phyloP scores from a whole-genome alignment of 192 early-diverging fungal genomes.

The Physocladia obscura region DNA sequence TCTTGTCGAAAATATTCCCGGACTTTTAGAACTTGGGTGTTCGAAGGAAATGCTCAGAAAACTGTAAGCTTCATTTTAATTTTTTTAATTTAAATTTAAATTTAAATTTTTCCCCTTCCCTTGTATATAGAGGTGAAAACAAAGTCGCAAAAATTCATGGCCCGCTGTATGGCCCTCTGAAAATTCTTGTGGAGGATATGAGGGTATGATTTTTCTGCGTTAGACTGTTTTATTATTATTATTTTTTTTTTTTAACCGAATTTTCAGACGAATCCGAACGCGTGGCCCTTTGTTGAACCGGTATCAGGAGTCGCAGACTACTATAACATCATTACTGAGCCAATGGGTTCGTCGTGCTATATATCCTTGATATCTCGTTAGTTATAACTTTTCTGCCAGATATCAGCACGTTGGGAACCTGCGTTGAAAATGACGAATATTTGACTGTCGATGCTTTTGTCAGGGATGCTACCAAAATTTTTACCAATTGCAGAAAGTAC shows the following conservation, averaged over 20 bases:
- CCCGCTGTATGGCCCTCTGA: conserved; percentile 68
- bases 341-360: conserved; percentile 76
- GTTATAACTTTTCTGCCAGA: conserved; percentile 44
- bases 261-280: conserved; percentile 63
- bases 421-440: conserved; percentile 87
- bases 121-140: conserved; percentile 13
- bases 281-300: conserved; percentile 94
- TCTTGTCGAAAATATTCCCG: conserved; percentile 77
- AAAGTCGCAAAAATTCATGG: conserved; percentile 45
- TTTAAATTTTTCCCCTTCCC: no score
- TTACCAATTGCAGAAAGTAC: conserved; percentile 88
- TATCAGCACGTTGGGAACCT: conserved; percentile 76
- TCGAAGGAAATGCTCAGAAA: conserved; percentile 77
- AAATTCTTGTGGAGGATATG: conserved; percentile 75
- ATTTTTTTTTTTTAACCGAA: neutral
- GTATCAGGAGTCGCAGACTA: conserved; percentile 95
- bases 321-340: conserved; percentile 91
- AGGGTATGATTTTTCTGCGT: conserved; percentile 31
- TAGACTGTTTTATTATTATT: conserved; percentile 26
- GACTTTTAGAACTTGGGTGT: conserved; percentile 91
- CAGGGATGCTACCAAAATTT: conserved; percentile 85
- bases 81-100: neutral
- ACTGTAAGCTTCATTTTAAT: conserved; percentile 4
- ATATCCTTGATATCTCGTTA: neutral
- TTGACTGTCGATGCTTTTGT: conserved; percentile 78